Evolutionary conservation across 139 green algal genomes (phyloP).

Genomic region (Zygnema circumcarinatum): DNA sequence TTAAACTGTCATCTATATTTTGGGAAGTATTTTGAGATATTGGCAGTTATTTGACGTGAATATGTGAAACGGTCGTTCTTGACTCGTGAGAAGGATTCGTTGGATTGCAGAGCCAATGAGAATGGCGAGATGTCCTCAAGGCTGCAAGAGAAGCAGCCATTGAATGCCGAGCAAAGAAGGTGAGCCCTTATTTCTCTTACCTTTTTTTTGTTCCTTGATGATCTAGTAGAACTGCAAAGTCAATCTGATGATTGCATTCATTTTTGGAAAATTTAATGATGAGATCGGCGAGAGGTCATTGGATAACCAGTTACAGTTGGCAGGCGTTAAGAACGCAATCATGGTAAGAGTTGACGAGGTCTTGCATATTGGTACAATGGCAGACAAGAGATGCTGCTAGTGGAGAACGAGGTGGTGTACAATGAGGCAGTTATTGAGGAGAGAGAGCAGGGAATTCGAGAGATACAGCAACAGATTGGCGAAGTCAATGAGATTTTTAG

Average conservation of each 20-base stretch:
- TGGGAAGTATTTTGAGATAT: no score
- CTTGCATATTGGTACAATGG: not conserved
- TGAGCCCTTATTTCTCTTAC: not conserved
- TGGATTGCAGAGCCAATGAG: not conserved
- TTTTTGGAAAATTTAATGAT: not conserved
- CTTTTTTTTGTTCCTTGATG: no score
- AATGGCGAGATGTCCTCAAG: not conserved
- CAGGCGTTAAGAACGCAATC: not conserved
- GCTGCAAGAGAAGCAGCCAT: not conserved
- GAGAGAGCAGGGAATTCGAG: conserved; percentile 65
- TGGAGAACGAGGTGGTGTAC: conserved; percentile 61
- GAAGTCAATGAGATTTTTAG: conserved; percentile 75
- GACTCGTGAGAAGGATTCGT: not conserved
- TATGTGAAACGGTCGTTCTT: no score
- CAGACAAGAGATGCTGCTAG: conserved; percentile 52
- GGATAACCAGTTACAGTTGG: not conserved
- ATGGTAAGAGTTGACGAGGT: not conserved
- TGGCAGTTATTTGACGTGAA: no score
- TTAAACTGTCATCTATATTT: no score
- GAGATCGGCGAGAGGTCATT: not conserved
- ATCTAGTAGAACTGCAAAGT: no score
- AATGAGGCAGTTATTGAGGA: conserved; percentile 69
- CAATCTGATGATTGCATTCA: no score
- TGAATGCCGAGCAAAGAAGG: conserved; percentile 26
- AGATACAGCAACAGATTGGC: conserved; percentile 72